Evolutionary conservation across 2,329 filamentous ascomycete species (phyloP), one percentile per base, ranked within the genome.

Genomic region (Cladophialophora chaetospira): DNA sequence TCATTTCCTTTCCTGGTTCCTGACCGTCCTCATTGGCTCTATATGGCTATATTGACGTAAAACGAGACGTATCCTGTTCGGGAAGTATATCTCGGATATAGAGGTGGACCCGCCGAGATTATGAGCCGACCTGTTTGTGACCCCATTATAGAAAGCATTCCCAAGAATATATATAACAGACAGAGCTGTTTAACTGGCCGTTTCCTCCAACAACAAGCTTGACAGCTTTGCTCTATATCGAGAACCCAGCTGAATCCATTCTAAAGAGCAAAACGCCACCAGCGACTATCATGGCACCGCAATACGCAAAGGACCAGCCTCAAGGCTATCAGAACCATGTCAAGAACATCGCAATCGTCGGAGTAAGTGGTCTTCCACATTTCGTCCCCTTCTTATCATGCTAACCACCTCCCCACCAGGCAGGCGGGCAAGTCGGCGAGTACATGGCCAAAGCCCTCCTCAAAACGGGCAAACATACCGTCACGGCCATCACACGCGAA

Each of bases 401-500:
- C 31, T 33, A 9, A n/a, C 31, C 6, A n/a, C 23, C 21, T 5
- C 51, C 3, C 21, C 2, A 44, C n/a, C 17, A 69, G 10, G 70
- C 84, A 26, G 83, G 81, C 78, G 15, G 69, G 82, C 21, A 77
- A 78, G 9, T 79, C 81, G 25, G 65, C 66, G 21, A 72, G 68
- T 45, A 79, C 49, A 48, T 64, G 5, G 48, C 60, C 3, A 42
- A 53, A 15, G 67, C 67, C 10, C 75, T 84, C 0, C 66, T 82
- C 3, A 65, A 73, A 10, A 74, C 73, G 1, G 78, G 77, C 35
- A 79, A 75, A 60, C 80, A 83, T 65, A 74, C 68, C 4, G 70
- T 84, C 29, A 84, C 80, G 0, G 81, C 80, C 10, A 67, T 84
- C 17, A 78, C 80, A 6, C 79, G 82, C 11, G 63, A 66, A 11